A percentile compares a stretch with the other conserved stretches of the same genome.
Evolutionary conservation across 1,284 basidiomycete species (phyloP).

Genomic region (Spongispora temasekensis): DNA sequence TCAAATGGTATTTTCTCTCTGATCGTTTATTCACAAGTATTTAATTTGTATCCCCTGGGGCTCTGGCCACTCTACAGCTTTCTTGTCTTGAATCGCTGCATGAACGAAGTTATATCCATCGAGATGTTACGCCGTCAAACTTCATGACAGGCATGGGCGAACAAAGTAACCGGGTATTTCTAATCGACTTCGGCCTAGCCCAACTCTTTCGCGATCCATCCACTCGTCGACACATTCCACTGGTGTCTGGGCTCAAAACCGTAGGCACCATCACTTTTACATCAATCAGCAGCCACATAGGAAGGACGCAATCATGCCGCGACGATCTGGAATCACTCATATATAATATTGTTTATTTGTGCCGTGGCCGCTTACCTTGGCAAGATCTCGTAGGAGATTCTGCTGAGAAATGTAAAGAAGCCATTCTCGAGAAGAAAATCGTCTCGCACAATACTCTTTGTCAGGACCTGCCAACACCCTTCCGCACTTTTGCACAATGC

Average conservation of each 20-base stretch:
- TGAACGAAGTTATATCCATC: conserved; percentile 99
- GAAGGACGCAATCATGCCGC: conserved; percentile 94
- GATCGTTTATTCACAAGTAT: no score
- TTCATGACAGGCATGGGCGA: conserved; percentile 99
- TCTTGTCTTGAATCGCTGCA: conserved; percentile 99
- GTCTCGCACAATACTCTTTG: conserved; percentile 96
- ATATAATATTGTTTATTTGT: conserved; percentile 98
- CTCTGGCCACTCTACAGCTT: no score
- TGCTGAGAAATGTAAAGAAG: conserved; percentile 99
- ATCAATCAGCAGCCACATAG: conserved; percentile 98
- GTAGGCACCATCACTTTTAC: conserved; percentile 99
- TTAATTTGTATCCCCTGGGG: no score
- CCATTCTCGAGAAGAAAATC: conserved; percentile 99
- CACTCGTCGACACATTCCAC: conserved; percentile 99
- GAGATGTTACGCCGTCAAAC: conserved; percentile 99
- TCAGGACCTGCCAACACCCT: conserved; percentile 97
- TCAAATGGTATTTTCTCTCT: conserved; percentile 67
- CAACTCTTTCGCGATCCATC: conserved; percentile 99
- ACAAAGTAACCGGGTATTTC: conserved; percentile 99
- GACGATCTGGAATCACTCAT: conserved; percentile 96
- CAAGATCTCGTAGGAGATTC: conserved; percentile 98
- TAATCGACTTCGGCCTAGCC: conserved; percentile 98
- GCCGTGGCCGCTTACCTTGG: conserved; percentile 95
- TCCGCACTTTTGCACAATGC: conserved; percentile 76
- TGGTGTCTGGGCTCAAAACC: conserved; percentile 99